Base-by-base conservation (phyloP, 352 stramenopile genomes). In the Thalassiosira livingstoniorum region DNA sequence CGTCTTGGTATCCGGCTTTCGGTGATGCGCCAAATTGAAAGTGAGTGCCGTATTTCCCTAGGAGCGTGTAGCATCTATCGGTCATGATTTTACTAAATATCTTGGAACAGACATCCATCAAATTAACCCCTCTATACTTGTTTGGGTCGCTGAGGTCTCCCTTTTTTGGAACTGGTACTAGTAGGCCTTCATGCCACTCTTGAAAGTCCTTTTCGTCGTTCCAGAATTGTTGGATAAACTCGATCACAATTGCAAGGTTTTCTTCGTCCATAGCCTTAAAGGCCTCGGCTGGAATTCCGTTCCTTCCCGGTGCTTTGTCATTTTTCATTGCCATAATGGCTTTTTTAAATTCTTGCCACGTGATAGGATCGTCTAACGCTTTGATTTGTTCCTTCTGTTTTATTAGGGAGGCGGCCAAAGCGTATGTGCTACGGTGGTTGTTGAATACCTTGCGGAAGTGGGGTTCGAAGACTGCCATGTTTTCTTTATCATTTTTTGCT, bases 21-120 rank as follows among this genome's bases (percentile, higher is more conserved):
- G 37, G 75, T 1, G 58, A 71, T 11, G 11, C 74, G 43, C 74
- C 75, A 23, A 86, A 86, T 66, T 86, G 79, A 27, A 51, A 74
- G 34, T 76, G 69, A 4, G 53, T 78, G 0, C 80, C 73, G 47
- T 83, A 31, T 51, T 42, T 45, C 0, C 73, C 55, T 15, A 83
- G 39, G 11, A 87, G 4, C 2, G n/a, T 55, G 34, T 68, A 80
- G 0, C 45, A 5, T n/a, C 73, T 35, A 0, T 42, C 51, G n/a
- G 31, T 80, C 0, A 85, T 2, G 10, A 85, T 80, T 18, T 13
- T 51, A 31, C 66, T 78, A 1, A 84, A 53, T 0, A 82, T 68
- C 55, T 88, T 88, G 0, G 75, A 85, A 23, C 31, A 31, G 15
- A 83, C 65, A 35, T 85, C 75, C 67, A 82, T 78, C 55, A 77